These are phyloP conservation scores for Chaetomium cochliodes DNA, from an alignment of 495 filamentous ascomycete genomes.

Conservation along the genomic window DNA sequence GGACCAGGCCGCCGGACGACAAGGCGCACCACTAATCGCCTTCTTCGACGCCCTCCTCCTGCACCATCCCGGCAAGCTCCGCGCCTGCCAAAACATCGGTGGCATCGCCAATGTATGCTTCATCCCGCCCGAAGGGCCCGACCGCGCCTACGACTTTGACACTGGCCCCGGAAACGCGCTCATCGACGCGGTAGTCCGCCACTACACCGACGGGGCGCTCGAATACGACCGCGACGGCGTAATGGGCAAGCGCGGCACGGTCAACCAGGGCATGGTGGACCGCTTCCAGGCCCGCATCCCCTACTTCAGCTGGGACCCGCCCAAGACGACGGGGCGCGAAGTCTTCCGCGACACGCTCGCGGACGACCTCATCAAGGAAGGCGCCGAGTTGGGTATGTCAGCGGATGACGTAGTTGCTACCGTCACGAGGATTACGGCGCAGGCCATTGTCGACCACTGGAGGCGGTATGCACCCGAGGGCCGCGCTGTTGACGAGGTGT, in stretches of 20 bases:
- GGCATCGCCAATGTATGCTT: slow-evolving; percentile 62
- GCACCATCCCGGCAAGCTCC: slow-evolving; percentile 56
- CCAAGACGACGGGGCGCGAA: slow-evolving; percentile 60
- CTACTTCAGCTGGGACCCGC: slow-evolving; percentile 51
- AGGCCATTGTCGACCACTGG: slow-evolving; percentile 58
- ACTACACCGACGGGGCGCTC: slow-evolving; percentile 45
- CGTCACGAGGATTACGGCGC: slow-evolving; percentile 57
- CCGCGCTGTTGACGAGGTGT: slow-evolving; percentile 53
- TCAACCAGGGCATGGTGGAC: slow-evolving; percentile 55
- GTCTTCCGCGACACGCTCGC: slow-evolving; percentile 57
- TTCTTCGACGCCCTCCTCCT: slow-evolving; percentile 54
- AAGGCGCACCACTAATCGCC: slow-evolving; percentile 51
- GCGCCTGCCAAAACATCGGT: slow-evolving; percentile 60
- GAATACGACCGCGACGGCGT: slow-evolving; percentile 53
- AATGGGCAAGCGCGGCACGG: slow-evolving; percentile 52
- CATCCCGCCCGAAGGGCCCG: slow-evolving; percentile 52
- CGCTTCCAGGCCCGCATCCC: slow-evolving; percentile 47
- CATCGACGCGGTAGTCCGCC: slow-evolving; percentile 47
- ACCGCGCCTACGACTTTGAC: slow-evolving; percentile 55
- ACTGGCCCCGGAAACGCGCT: slow-evolving; percentile 50
- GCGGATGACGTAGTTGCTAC: slow-evolving; percentile 55
- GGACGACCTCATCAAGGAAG: slow-evolving; percentile 48
- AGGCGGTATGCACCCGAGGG: slow-evolving; percentile 48
- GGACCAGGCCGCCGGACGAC: slow-evolving; percentile 47
- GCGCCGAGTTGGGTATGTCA: slow-evolving; percentile 43